phyloP scores from a whole-genome alignment of 768 basidiomycete species.

The Lactifluus pinguis region DNA sequence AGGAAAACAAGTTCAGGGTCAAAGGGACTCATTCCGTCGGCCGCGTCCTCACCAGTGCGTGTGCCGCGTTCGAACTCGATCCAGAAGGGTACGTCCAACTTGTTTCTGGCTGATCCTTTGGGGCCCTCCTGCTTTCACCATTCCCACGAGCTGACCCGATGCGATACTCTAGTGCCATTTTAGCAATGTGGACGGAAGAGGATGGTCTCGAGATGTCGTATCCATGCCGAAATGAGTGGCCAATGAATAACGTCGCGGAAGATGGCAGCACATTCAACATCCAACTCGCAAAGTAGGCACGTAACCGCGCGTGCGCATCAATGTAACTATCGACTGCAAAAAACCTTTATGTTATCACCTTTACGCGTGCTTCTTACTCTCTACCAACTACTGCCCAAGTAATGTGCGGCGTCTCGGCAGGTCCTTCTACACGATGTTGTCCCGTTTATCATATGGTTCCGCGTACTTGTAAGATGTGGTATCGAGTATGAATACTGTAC shows the following conservation, averaged over 20 bases:
- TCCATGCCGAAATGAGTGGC: neutral
- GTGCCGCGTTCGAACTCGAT: conserved; percentile 6
- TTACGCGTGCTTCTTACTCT: neutral
- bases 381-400: neutral
- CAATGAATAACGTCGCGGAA: conserved; percentile 7
- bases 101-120: neutral
- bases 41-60: conserved; percentile 13
- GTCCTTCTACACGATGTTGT: neutral
- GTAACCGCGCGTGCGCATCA: neutral
- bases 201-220: conserved; percentile 2
- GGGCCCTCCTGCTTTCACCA: neutral
- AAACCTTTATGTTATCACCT: neutral
- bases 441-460: neutral
- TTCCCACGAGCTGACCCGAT: neutral
- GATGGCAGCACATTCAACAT: conserved; percentile 5
- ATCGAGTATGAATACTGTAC: neutral
- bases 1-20: conserved; percentile 16
- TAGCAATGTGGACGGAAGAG: conserved; percentile 5
- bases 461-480: neutral
- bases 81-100: neutral
- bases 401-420: neutral
- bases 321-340: neutral
- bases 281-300: conserved; percentile 7
- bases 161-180: neutral
- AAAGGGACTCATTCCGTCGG: conserved; percentile 9